Percentiles rank a stretch among this genome's conserved stretches.
Evolutionary conservation across 352 stramenopile species (phyloP).

Genomic region (Blastocystis sp.): DNA sequence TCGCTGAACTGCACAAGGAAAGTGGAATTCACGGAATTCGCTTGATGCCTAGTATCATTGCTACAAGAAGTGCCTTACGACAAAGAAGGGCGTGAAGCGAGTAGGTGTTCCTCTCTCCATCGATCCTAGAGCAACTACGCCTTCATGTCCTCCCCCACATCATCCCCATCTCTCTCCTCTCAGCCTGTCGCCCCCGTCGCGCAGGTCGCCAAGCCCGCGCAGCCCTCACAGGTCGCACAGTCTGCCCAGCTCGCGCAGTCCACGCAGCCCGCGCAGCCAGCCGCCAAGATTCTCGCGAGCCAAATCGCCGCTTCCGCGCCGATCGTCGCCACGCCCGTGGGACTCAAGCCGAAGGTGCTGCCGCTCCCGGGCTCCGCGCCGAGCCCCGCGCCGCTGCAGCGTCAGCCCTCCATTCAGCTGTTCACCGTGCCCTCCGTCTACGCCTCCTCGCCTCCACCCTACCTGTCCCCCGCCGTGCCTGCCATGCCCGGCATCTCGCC

Average conservation of each 20-base stretch:
- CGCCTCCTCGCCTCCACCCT: background rate
- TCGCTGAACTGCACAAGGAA: constrained; percentile 43
- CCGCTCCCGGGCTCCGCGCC: too few relatives aligned
- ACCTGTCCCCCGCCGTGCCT: background rate
- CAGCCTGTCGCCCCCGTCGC: background rate
- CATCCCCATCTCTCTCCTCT: background rate
- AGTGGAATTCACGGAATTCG: background rate
- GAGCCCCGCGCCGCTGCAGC: background rate
- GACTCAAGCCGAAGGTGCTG: background rate
- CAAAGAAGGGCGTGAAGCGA: constrained; percentile 51
- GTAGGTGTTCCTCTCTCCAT: background rate
- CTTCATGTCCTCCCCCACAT: background rate
- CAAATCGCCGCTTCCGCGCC: too few relatives aligned
- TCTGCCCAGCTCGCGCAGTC: background rate
- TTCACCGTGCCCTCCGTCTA: background rate
- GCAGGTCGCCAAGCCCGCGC: background rate
- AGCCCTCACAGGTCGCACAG: background rate
- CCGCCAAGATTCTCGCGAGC: too few relatives aligned
- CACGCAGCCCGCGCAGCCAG: background rate
- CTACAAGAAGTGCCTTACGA: constrained; percentile 63
- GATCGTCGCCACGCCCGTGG: too few relatives aligned
- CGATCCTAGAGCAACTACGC: background rate
- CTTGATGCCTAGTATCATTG: constrained; percentile 47
- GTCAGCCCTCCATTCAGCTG: background rate
- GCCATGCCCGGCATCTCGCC: background rate